Base-by-base conservation (phyloP, 495 filamentous ascomycete species). In the Penicillium cataractarum region DNA sequence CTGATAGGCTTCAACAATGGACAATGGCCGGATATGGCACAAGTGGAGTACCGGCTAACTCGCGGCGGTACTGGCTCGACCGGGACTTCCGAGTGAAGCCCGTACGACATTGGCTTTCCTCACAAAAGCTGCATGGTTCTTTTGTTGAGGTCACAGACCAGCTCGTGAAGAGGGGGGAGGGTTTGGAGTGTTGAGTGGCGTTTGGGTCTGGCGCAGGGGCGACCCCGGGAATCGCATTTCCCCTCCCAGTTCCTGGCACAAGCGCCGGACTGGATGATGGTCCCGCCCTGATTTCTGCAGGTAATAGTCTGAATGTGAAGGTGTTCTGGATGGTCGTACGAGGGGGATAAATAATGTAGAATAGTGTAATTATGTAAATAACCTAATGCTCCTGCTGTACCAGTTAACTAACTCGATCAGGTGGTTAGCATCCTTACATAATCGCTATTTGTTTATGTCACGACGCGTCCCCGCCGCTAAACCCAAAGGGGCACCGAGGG, bases 381-480 rank as follows among this genome's bases (percentile, higher is more conserved):
- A n/a, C n/a, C n/a, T n/a, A n/a, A n/a, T n/a, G n/a, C n/a, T n/a
- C n/a, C n/a, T n/a, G n/a, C n/a, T n/a, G n/a, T n/a, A n/a, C n/a
- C n/a, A n/a, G n/a, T n/a, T n/a, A n/a, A n/a, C n/a, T n/a, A n/a
- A n/a, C n/a, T 56, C 24, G 15, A 56, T 19, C 33, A 29, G 17
- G 24, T 21, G 10, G 24, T 9, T 1, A 9, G 29, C 29, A 10
- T 39, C 22, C 9, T 70, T 65, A 70, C 60, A 57, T 68, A 71
- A 68, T 52, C 62, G 37, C 42, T 70, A 70, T 68, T 69, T 72
- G 67, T 72, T 72, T 71, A 71, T 71, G 57, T 68, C 67, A 71
- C 66, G 64, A 66, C 70, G 70, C 70, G 70, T 72, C 69, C 66
- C 60, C 70, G 62, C 65, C 65, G 35, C 65, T 72, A 72, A 58